Evolutionary conservation across 1,139 yeast genomes (phyloP), one percentile per base, ranked within the genome.

Genomic region (Kurtzmaniella quercitrusa): DNA sequence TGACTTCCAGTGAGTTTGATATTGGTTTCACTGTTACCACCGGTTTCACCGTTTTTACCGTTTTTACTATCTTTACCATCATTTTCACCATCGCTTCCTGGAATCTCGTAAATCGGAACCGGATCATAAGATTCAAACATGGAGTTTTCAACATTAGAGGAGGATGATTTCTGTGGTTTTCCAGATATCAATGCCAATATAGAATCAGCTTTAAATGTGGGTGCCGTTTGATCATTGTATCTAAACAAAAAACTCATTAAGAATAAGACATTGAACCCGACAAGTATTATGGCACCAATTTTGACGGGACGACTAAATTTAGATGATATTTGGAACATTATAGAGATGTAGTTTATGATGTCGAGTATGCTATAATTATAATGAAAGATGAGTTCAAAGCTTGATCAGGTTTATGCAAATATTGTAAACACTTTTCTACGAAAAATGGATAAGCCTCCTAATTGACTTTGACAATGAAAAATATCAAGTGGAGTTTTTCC

Each of bases 1-100:
- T 46, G 41, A 9, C 18, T 25, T 19, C 42, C 41, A 14, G 38
- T 31, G 8, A 47, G 36, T 15, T 31, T 31, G n/a, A n/a, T n/a
- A n/a, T 15, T 4, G 18, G 23, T 21, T 21, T 5, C 23, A 21
- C 23, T 21, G 8, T 21, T 8, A 21, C 23, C 23, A 21, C 23
- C 23, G 8, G 4, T 21, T 21, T 21, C 8, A 21, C 8, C 8
- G 23, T 4, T 21, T 21, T n/a, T n/a, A n/a, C 23, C 23, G 4
- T 21, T 8, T 14, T 14, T 7, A 4, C 11, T 10, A 31, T 5
- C 10, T 16, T 31, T 10, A 17, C 11, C 18, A 31, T n/a, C 10
- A 6, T 14, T 6, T 11, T 29, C 34, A n/a, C 34, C 34, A 6
- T 29, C 34, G 6, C 14, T 9, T 9, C 15, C 34, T 8, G 34